Conservation (phyloP, 805 yeast genomes). For the Zygotorulaspora danielsina region DNA sequence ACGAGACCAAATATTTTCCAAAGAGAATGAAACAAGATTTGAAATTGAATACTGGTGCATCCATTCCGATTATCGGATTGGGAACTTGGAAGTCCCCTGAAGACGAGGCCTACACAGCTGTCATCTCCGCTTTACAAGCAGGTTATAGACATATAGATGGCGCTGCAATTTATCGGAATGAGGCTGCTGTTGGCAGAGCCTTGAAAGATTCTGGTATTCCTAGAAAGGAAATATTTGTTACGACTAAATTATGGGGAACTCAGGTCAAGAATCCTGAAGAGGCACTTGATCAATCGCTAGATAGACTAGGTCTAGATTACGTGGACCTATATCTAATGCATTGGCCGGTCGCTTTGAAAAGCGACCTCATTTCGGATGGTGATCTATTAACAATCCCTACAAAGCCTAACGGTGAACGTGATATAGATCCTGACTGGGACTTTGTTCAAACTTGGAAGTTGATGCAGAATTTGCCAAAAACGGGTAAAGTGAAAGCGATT, state of each 20-base stretch:
- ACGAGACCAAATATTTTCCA: too few species aligned
- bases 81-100: conserved; percentile 70
- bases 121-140: conserved; percentile 50
- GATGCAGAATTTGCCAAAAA: conserved; percentile 53
- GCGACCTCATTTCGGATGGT: conserved; percentile 39
- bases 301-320: conserved; percentile 64
- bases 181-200: conserved; percentile 58
- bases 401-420: conserved; percentile 38
- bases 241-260: conserved; percentile 65
- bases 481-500: conserved; percentile 55
- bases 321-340: conserved; percentile 76
- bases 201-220: conserved; percentile 55
- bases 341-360: conserved; percentile 66
- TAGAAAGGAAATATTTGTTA: conserved; percentile 61
- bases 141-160: conserved; percentile 79
- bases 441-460: conserved; percentile 57
- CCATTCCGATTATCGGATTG: conserved; percentile 63
- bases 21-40: conserved; percentile 10
- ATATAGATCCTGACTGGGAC: conserved; percentile 38
- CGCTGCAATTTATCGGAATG: conserved; percentile 66
- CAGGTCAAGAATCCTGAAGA: conserved; percentile 45
- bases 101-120: conserved; percentile 55
- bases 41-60: conserved; percentile 56
- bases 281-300: conserved; percentile 55
- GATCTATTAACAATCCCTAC: conserved; percentile 35